A percentile compares a stretch with the other conserved stretches of the same genome.
These are phyloP conservation scores for Chlamydomonas schloesseri DNA, from an alignment of 139 green algal species.

Conservation along the genomic window DNA sequence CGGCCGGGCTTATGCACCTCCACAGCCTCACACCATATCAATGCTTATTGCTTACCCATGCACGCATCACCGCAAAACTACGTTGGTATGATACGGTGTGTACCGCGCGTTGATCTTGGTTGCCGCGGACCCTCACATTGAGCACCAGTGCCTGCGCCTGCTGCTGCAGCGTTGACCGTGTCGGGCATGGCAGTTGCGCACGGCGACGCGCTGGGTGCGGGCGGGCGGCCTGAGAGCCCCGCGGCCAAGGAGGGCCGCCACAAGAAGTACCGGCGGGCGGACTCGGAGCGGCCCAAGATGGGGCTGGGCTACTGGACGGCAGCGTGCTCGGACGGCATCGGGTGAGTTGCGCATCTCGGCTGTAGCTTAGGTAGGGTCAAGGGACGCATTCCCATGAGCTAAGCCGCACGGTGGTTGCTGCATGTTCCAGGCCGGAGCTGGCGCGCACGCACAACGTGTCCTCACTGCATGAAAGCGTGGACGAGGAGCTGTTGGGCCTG, in stretches of 20 bases:
- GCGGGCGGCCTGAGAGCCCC: slow-evolving; percentile 14
- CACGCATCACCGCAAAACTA: neutral
- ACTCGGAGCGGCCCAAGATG: slow-evolving; percentile 38
- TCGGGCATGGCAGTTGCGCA: neutral
- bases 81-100: too few relatives aligned
- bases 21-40: too few relatives aligned
- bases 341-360: too few relatives aligned
- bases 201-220: too few relatives aligned
- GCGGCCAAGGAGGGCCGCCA: slow-evolving; percentile 34
- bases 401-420: too few relatives aligned
- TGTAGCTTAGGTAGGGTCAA: too few relatives aligned
- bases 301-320: slow-evolving; percentile 28
- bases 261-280: slow-evolving; percentile 40
- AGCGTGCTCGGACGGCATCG: slow-evolving; percentile 13
- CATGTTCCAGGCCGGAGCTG: neutral
- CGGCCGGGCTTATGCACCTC: too few relatives aligned
- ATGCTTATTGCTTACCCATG: too few relatives aligned
- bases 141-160: too few relatives aligned
- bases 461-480: slow-evolving; percentile 29
- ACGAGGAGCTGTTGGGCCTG: slow-evolving; percentile 27
- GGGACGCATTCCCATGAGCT: too few relatives aligned
- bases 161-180: neutral
- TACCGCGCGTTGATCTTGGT: too few relatives aligned
- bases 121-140: too few relatives aligned
- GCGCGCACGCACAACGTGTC: slow-evolving; percentile 40